Conservation (phyloP, 495 filamentous ascomycete species). For the Jackrogersella multiformis region DNA sequence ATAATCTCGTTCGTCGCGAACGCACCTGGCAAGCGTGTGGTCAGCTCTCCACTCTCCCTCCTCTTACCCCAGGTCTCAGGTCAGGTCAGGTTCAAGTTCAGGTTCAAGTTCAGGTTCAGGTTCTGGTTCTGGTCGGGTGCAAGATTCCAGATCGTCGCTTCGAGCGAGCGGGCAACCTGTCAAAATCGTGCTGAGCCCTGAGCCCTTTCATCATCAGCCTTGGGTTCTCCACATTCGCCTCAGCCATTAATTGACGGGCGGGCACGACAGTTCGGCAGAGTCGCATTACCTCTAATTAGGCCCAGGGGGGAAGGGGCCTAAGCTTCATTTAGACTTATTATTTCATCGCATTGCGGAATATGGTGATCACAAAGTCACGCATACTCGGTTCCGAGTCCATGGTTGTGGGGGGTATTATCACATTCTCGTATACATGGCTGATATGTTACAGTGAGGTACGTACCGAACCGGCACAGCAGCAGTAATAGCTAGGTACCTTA, state of each 20-base stretch:
- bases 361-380: conserved; percentile 29
- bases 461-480: conserved; percentile 29
- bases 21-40: background rate
- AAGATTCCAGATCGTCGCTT: conserved; percentile 27
- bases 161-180: conserved; percentile 30
- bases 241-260: conserved; percentile 33
- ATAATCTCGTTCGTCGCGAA: conserved; percentile 15
- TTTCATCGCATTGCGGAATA: conserved; percentile 34
- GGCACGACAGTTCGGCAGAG: conserved; percentile 19
- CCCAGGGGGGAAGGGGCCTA: conserved; percentile 15
- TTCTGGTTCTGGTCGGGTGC: background rate
- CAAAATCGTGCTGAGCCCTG: conserved; percentile 31
- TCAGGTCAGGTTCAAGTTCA: no score
- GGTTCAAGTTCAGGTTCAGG: no score
- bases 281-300: conserved; percentile 13
- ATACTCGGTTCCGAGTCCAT: conserved; percentile 41
- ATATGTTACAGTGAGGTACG: conserved; percentile 39
- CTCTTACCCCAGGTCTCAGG: background rate
- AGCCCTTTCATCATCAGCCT: no score
- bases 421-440: conserved; percentile 43
- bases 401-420: conserved; percentile 43
- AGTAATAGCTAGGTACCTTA: no score
- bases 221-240: conserved; percentile 36
- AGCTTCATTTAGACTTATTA: conserved; percentile 30
- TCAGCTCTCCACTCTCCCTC: background rate